phyloP scores from a whole-genome alignment of 1,284 basidiomycete species.

The Trichosporon sp. region DNA sequence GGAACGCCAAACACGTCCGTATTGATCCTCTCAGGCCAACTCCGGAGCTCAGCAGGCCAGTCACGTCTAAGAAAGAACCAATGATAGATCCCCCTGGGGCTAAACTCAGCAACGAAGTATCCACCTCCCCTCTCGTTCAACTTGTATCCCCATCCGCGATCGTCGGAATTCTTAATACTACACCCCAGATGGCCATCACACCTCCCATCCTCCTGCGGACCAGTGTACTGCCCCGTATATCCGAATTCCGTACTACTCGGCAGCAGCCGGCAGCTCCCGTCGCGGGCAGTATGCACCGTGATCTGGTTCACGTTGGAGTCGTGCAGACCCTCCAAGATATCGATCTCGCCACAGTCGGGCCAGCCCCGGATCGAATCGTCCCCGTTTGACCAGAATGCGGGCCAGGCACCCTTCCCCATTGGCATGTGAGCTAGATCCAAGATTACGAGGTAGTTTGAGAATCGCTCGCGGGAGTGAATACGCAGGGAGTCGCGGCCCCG shows the following conservation, averaged over 20 bases:
- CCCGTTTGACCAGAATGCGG: background rate
- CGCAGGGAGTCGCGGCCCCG: background rate
- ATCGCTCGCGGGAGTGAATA: background rate
- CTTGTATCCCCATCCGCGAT: background rate
- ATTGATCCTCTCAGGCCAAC: background rate
- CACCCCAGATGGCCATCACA: background rate
- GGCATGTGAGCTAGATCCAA: background rate
- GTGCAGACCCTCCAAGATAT: background rate
- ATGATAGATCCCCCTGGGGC: background rate
- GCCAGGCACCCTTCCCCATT: background rate
- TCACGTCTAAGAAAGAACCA: background rate
- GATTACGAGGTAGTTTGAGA: background rate
- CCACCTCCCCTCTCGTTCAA: background rate
- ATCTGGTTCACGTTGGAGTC: background rate
- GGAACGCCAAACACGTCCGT: background rate
- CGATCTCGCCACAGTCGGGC: background rate
- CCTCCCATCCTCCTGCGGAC: background rate
- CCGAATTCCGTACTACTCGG: background rate
- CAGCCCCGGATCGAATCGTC: background rate
- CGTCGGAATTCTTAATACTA: background rate
- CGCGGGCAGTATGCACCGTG: background rate
- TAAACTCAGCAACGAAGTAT: background rate
- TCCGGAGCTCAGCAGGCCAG: background rate
- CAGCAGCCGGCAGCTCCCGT: background rate
- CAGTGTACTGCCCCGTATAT: background rate